A percentile compares a stretch with the other conserved stretches of the same genome.
phyloP scores from a whole-genome alignment of 768 basidiomycete species.

The Coprinellus micaceus region DNA sequence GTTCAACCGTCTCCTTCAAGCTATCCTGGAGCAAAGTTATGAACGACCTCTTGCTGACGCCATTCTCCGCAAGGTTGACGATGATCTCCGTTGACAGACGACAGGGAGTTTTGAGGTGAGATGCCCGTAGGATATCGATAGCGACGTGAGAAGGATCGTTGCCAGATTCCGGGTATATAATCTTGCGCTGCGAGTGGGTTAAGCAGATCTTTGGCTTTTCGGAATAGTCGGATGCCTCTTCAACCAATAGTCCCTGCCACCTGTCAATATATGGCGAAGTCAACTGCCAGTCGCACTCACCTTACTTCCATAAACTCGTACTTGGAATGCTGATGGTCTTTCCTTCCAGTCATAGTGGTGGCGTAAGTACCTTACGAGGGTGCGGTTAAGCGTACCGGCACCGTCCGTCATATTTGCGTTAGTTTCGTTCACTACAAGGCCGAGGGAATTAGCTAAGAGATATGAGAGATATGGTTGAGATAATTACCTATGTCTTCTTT shows the following conservation, averaged over 20 bases:
- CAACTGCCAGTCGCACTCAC: constrained; percentile 19
- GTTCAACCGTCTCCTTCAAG: constrained; percentile 32
- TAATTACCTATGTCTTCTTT: constrained; percentile 46
- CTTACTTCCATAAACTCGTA: constrained; percentile 46
- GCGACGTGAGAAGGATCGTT: constrained; percentile 41
- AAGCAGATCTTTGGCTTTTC: constrained; percentile 26
- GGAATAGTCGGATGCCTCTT: constrained; percentile 26
- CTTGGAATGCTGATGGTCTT: constrained; percentile 48
- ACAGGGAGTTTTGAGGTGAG: constrained; percentile 43
- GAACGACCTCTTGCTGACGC: constrained; percentile 45
- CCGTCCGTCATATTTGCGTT: constrained; percentile 55
- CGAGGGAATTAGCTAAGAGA: not conserved
- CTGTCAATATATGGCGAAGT: not conserved
- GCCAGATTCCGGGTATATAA: constrained; percentile 31
- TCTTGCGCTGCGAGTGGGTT: constrained; percentile 45
- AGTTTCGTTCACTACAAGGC: constrained; percentile 21
- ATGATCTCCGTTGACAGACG: constrained; percentile 55
- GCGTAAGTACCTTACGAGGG: constrained; percentile 31
- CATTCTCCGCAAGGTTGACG: constrained; percentile 63
- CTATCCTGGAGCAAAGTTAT: constrained; percentile 32
- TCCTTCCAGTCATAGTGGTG: constrained; percentile 32
- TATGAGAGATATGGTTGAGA: constrained; percentile 13
- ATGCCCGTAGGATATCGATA: constrained; percentile 52
- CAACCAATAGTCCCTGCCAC: constrained; percentile 37
- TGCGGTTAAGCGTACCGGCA: constrained; percentile 43